Conservation (phyloP, 331 rosid genomes). For the Pyracantha coccinea region DNA sequence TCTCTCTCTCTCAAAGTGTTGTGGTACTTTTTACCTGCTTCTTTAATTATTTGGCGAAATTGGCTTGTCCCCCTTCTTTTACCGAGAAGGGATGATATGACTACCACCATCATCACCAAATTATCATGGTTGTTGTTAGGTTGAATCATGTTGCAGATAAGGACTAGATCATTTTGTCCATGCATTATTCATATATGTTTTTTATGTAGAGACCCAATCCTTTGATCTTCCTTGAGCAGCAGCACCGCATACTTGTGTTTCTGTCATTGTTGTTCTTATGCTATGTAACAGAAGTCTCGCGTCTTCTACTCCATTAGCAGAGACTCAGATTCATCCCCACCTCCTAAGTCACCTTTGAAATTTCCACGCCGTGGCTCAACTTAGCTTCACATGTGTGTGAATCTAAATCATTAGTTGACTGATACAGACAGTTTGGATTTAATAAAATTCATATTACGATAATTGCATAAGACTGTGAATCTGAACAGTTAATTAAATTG, state of each 20-base stretch:
- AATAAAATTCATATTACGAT: no score
- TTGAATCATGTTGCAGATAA: background rate
- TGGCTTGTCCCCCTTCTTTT: background rate
- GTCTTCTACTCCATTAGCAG: background rate
- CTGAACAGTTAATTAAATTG: no score
- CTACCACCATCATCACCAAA: background rate
- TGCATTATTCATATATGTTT: background rate
- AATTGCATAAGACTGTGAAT: no score
- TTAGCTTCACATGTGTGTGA: no score
- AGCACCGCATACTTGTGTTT: background rate
- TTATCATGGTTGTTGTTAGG: background rate
- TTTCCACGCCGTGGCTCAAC: background rate
- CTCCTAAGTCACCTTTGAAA: background rate
- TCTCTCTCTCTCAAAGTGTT: background rate
- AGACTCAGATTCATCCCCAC: background rate
- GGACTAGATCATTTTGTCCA: background rate
- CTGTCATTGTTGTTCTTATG: background rate
- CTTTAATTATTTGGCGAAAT: background rate
- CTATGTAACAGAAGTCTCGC: background rate
- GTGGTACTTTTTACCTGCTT: background rate
- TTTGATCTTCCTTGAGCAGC: background rate
- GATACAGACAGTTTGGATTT: no score
- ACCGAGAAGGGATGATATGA: background rate
- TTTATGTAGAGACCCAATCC: background rate
- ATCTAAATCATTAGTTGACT: no score